phyloP scores from a whole-genome alignment of 108 stramenopile species.

The Parmales sp. region DNA sequence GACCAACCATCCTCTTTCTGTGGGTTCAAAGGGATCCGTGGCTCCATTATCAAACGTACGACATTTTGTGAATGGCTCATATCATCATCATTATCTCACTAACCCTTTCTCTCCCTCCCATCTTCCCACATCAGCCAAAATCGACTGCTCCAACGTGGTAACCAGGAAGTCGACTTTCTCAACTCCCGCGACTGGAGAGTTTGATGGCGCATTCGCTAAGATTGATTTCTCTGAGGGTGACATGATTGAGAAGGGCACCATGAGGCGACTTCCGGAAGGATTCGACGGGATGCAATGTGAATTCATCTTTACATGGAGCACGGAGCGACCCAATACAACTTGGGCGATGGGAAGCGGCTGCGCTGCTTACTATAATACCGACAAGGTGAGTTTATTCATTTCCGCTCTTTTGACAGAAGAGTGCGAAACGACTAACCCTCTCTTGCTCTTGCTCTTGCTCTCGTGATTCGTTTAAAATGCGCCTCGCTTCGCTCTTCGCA shows the following conservation, averaged over 20 bases:
- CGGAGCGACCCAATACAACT: slow-evolving; percentile 51
- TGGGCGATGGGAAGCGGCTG: slow-evolving; percentile 67
- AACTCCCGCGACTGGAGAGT: slow-evolving; percentile 45
- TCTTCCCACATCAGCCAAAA: slow-evolving; percentile 23
- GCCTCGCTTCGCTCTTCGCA: too few relatives aligned
- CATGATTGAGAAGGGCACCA: slow-evolving; percentile 56
- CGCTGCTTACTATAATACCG: slow-evolving; percentile 59
- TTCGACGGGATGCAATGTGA: slow-evolving; percentile 62
- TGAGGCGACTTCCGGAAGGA: slow-evolving; percentile 59
- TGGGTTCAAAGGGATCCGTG: too few relatives aligned
- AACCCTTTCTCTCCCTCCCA: not conserved
- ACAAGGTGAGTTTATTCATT: too few relatives aligned
- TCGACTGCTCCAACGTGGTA: slow-evolving; percentile 62
- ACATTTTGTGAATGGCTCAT: too few relatives aligned
- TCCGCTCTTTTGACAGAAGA: too few relatives aligned
- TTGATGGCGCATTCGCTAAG: slow-evolving; percentile 44
- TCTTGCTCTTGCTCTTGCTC: too few relatives aligned
- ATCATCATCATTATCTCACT: too few relatives aligned
- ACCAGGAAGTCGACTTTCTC: slow-evolving; percentile 55
- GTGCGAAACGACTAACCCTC: too few relatives aligned
- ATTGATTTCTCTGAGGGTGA: slow-evolving; percentile 29
- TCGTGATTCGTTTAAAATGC: too few relatives aligned
- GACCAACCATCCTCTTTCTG: too few relatives aligned
- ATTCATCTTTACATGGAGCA: slow-evolving; percentile 60
- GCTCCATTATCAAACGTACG: too few relatives aligned